phyloP scores from a whole-genome alignment of 768 basidiomycete species.

The Boletus sp. region DNA sequence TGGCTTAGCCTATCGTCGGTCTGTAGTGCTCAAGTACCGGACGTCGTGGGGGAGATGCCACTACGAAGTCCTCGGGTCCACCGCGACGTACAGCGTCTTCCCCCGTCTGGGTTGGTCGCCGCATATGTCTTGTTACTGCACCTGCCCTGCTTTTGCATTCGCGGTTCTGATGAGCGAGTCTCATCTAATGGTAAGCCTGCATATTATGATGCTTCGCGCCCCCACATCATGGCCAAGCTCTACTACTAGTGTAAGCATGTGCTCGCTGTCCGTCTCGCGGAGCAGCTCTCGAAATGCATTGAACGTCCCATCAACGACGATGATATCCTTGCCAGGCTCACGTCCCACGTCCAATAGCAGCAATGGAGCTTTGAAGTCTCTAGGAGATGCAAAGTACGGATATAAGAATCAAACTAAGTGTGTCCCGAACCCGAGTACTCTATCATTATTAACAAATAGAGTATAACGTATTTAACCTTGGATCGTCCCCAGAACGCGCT shows the following conservation, averaged over 20 bases:
- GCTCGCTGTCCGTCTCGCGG: conserved; percentile 61
- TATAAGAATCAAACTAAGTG: conserved; percentile 16
- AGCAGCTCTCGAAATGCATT: conserved; percentile 47
- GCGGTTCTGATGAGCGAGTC: conserved; percentile 57
- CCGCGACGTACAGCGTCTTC: conserved; percentile 56
- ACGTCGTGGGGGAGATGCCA: conserved; percentile 55
- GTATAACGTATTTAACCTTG: conserved; percentile 20
- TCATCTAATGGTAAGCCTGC: conserved; percentile 56
- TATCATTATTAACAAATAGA: conserved; percentile 26
- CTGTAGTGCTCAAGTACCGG: conserved; percentile 57
- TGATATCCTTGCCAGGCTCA: conserved; percentile 41
- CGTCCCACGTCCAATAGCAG: conserved; percentile 13
- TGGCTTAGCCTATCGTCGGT: not conserved
- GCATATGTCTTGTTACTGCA: conserved; percentile 55
- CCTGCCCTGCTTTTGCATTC: conserved; percentile 71
- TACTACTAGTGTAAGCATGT: conserved; percentile 73
- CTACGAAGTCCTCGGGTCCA: conserved; percentile 69
- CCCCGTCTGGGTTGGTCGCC: conserved; percentile 43
- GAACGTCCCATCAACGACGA: conserved; percentile 46
- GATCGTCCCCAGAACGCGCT: conserved; percentile 6
- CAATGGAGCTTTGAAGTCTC: not conserved
- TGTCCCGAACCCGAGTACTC: conserved; percentile 6
- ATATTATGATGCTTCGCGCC: not conserved
- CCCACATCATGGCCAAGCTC: conserved; percentile 1
- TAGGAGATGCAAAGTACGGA: conserved; percentile 5